Evolutionary conservation across 2,329 filamentous ascomycete species (phyloP).

Genomic region (Epichloe glyceriae): DNA sequence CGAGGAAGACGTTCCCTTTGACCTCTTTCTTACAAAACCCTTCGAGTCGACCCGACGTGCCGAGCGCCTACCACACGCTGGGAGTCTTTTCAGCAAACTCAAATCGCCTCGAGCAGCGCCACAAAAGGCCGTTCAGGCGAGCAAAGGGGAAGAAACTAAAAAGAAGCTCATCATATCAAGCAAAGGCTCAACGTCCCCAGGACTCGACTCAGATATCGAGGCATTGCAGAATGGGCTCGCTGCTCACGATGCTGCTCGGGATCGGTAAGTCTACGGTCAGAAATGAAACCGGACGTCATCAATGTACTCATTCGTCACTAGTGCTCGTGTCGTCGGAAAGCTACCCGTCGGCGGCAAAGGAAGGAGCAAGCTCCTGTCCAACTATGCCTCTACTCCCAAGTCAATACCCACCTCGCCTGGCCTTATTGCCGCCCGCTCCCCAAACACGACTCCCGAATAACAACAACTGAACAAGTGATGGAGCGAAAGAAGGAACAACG

Average conservation of each 20-base stretch:
- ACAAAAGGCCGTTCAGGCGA: slow-evolving; percentile 15
- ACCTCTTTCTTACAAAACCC: slow-evolving; percentile 43
- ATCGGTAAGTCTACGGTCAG: slow-evolving; percentile 19
- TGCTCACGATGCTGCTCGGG: slow-evolving; percentile 22
- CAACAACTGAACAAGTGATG: slow-evolving; percentile 36
- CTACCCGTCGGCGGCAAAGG: slow-evolving; percentile 21
- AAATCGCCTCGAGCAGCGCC: slow-evolving; percentile 10
- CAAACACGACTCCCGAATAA: slow-evolving; percentile 34
- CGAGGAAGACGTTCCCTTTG: slow-evolving; percentile 35
- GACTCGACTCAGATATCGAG: slow-evolving; percentile 36
- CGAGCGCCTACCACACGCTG: slow-evolving; percentile 36
- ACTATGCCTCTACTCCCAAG: slow-evolving; percentile 23
- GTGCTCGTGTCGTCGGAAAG: slow-evolving; percentile 23
- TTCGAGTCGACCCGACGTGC: slow-evolving; percentile 32
- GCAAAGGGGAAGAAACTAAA: slow-evolving; percentile 18
- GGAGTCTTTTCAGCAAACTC: slow-evolving; percentile 35
- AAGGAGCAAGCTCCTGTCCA: slow-evolving; percentile 31
- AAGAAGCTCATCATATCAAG: slow-evolving; percentile 18
- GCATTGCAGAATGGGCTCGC: slow-evolving; percentile 30
- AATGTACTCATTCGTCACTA: slow-evolving; percentile 17
- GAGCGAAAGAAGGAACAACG: slow-evolving; percentile 42
- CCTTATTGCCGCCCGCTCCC: slow-evolving; percentile 40
- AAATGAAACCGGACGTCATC: neutral
- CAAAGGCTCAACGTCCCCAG: slow-evolving; percentile 26
- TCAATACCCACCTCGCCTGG: slow-evolving; percentile 42